phyloP scores from a whole-genome alignment of 108 stramenopile genomes.

The Nitzschia putrida region DNA sequence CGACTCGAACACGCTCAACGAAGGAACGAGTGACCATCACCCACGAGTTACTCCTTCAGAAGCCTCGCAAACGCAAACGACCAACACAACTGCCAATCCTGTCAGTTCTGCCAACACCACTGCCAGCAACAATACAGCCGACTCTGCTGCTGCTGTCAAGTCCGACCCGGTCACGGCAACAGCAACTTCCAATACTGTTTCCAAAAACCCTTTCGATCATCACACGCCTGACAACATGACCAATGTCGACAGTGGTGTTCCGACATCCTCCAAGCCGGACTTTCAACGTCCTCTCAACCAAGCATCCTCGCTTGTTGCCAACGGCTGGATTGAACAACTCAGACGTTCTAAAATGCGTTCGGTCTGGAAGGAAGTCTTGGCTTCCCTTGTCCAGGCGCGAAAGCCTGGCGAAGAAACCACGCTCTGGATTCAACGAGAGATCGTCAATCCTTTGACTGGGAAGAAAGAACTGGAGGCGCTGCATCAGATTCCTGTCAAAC shows the following conservation, averaged over 20 bases:
- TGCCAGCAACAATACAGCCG: not conserved
- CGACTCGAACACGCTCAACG: not conserved
- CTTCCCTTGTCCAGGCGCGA: slow-evolving; percentile 71
- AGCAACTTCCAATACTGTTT: slow-evolving; percentile 3
- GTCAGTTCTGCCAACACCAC: not conserved
- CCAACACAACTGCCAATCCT: slow-evolving; percentile 1
- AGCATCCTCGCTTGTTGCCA: slow-evolving; percentile 72
- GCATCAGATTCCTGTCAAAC: slow-evolving; percentile 85
- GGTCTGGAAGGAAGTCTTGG: slow-evolving; percentile 86
- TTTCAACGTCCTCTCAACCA: slow-evolving; percentile 75
- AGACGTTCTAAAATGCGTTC: slow-evolving; percentile 79
- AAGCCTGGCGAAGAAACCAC: slow-evolving; percentile 83
- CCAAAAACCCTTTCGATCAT: not conserved
- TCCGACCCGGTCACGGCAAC: not conserved
- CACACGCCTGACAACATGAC: not conserved
- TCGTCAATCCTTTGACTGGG: slow-evolving; percentile 44
- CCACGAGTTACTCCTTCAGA: not conserved
- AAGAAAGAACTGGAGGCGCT: slow-evolving; percentile 77
- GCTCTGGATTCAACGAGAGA: slow-evolving; percentile 89
- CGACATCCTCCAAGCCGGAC: slow-evolving; percentile 41
- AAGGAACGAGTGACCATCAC: not conserved
- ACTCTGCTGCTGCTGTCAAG: slow-evolving; percentile 8
- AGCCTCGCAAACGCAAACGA: not conserved
- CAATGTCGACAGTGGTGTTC: not conserved
- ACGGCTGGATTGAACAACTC: slow-evolving; percentile 88